Base-by-base conservation (phyloP, 495 filamentous ascomycete genomes). In the Daldinia loculata region DNA sequence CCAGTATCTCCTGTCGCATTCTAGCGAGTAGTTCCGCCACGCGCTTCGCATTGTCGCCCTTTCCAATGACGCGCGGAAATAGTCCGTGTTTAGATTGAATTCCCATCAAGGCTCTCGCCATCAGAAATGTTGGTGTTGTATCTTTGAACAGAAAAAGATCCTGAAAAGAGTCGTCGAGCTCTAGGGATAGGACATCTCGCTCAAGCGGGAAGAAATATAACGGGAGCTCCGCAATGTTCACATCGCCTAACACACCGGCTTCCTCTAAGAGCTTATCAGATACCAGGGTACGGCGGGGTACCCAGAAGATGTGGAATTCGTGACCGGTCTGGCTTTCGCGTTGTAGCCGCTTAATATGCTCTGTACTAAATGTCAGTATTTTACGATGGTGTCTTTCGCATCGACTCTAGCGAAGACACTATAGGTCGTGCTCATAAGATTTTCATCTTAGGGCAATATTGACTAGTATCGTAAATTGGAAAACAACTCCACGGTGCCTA, bases 251-350 rank as follows among this genome's bases (percentile, higher is more conserved):
- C 41, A 98, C 92, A 26, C 95, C 96, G 24, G 91, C 91, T 74
- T 97, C 93, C 80, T 99, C 96, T 36, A 99, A 81, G 39, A 99
- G 90, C 71, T 93, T 89, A 79, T 98, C 91, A 75, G 92, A 94
- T 59, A 98, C 91, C 43, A 96, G 84, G 11, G 96, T 98, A 57
- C 95, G 91, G 63, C 96, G 88, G 6, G 96, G 95, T 15, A 93
- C 89, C 90, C 95, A 97, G 75, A 98, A 92, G 67, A 98, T 89
- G 48, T 91, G 93, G 79, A 98, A 95, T 75, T 98, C 96, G 86
- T 98, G 95, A 63, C 94, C 91, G 53, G 89, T 89, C 77, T 92
- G 91, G 75, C 89, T 90, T 79, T 92, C 91, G 69, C 90, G 91
- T 67, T 94, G 93, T 56, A 98, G 81, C 19, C 92, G 89, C 80